Conservation (phyloP, 1,139 yeast species). For the Candida albicans region DNA sequence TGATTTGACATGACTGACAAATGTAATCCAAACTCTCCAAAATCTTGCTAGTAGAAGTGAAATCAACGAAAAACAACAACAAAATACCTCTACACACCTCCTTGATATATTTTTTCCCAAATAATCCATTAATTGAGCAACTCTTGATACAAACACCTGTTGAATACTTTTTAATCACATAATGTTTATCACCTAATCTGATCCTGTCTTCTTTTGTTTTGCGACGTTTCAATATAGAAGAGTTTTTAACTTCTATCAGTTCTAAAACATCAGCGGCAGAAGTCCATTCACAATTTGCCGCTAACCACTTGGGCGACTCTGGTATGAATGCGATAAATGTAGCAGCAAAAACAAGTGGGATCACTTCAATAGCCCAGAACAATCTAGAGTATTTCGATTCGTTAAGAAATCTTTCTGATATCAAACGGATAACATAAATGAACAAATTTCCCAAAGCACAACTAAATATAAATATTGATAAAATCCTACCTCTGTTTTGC, state of each 20-base stretch:
- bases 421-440: conserved; percentile 22
- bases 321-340: conserved; percentile 24
- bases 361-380: conserved; percentile 26
- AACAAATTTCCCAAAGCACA: conserved; percentile 24
- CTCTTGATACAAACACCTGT: conserved; percentile 20
- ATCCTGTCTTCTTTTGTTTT: conserved; percentile 10
- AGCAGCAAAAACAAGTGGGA: conserved; percentile 23
- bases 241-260: conserved; percentile 14
- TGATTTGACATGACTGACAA: conserved; percentile 30
- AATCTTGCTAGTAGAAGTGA: conserved; percentile 23
- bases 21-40: conserved; percentile 27
- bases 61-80: conserved; percentile 28
- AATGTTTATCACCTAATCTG: conserved; percentile 21
- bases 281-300: conserved; percentile 30
- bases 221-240: conserved; percentile 4
- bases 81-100: conserved; percentile 24
- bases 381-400: conserved; percentile 10
- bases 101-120: conserved; percentile 22
- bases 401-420: conserved; percentile 17
- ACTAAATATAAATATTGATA: conserved; percentile 12
- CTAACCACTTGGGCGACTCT: conserved; percentile 40
- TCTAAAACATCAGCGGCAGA: conserved; percentile 30
- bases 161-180: conserved; percentile 29
- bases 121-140: conserved; percentile 22
- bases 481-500: conserved; percentile 21